These are phyloP conservation scores for Penicillium fimorum DNA, from an alignment of 495 filamentous ascomycete genomes.

Conservation along the genomic window DNA sequence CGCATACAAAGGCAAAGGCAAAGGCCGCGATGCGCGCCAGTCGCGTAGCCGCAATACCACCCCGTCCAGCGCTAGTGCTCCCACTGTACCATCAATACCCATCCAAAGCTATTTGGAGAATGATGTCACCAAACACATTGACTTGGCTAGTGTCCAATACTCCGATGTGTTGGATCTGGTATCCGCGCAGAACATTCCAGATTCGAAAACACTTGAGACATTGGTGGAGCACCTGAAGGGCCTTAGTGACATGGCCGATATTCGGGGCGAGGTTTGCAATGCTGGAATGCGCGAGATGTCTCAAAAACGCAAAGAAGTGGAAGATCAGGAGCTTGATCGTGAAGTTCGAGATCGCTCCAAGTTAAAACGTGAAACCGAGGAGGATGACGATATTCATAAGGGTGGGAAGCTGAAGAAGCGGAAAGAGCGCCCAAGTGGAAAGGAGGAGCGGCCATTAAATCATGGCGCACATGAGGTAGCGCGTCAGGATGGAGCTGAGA, in stretches of 20 bases:
- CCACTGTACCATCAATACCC: constrained; percentile 48
- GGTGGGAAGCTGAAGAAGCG: constrained; percentile 50
- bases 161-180: constrained; percentile 70
- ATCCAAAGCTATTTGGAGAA: constrained; percentile 59
- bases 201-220: constrained; percentile 68
- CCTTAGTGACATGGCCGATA: constrained; percentile 63
- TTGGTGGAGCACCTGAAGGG: constrained; percentile 65
- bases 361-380: constrained; percentile 52
- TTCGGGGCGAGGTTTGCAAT: constrained; percentile 62
- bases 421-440: constrained; percentile 48
- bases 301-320: constrained; percentile 58
- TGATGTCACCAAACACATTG: constrained; percentile 60
- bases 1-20: constrained; percentile 69
- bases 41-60: constrained; percentile 86
- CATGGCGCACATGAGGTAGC: constrained; percentile 64
- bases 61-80: constrained; percentile 56
- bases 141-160: constrained; percentile 59
- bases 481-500: constrained; percentile 63
- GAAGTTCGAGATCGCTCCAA: constrained; percentile 46
- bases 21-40: constrained; percentile 65
- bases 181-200: constrained; percentile 66
- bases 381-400: constrained; percentile 55
- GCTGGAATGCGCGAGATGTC: constrained; percentile 70
- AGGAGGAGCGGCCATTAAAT: constrained; percentile 57
- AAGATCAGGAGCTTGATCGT: constrained; percentile 49